Conservation (phyloP, 1,284 basidiomycete species). For the Pseudozyma tsukubaensis region DNA sequence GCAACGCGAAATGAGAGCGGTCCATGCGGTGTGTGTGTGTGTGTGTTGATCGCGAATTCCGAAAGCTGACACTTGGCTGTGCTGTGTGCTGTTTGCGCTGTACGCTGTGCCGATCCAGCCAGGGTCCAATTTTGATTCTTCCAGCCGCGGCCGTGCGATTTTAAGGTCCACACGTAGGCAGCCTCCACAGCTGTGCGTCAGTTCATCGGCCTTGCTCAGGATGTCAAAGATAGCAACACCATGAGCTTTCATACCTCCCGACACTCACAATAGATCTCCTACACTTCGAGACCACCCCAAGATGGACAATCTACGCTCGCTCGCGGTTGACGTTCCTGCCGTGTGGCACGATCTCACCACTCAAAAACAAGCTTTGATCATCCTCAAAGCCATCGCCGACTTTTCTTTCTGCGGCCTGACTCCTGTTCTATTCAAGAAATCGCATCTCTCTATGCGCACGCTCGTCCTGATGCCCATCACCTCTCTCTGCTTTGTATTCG, state of each 20-base stretch:
- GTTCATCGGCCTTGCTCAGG: too few species aligned
- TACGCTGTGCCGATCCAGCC: not conserved
- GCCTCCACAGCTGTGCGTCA: too few species aligned
- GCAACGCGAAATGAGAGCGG: not conserved
- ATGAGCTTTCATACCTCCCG: too few species aligned
- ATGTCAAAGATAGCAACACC: too few species aligned
- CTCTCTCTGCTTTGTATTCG: constrained; percentile 5
- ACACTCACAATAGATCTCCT: too few species aligned
- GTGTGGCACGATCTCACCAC: constrained; percentile 32
- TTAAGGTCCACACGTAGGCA: not conserved
- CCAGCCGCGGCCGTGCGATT: too few species aligned
- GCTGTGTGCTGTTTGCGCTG: constrained; percentile 5
- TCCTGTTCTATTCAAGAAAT: constrained; percentile 34
- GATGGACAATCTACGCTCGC: constrained; percentile 24
- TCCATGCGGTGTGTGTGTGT: constrained; percentile 2
- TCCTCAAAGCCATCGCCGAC: constrained; percentile 38
- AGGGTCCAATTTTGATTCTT: constrained; percentile 9
- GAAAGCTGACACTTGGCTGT: too few species aligned
- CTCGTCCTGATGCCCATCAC: constrained; percentile 14
- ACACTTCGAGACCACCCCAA: not conserved
- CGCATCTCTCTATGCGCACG: constrained; percentile 23
- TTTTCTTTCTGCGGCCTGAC: constrained; percentile 24
- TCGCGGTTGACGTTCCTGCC: constrained; percentile 19
- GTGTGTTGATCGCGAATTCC: too few species aligned
- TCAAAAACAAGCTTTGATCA: constrained; percentile 23